Percentiles rank a stretch among this genome's conserved stretches.
These are phyloP conservation scores for Tylopilus orsonianus DNA, from an alignment of 1,284 basidiomycete genomes.

Conservation along the genomic window DNA sequence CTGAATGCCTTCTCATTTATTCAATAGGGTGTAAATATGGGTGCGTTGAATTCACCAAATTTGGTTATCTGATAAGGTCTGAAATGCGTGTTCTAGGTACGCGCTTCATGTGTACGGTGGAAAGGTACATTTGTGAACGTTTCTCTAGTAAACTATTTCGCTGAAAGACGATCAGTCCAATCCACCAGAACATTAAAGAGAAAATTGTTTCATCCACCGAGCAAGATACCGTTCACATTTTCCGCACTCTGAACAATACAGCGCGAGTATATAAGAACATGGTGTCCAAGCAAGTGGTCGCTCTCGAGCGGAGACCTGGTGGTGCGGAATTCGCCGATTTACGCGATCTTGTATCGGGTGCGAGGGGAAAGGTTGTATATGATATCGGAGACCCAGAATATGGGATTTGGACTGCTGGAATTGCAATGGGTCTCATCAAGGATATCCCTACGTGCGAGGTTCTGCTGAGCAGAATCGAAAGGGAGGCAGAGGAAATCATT, in stretches of 20 bases:
- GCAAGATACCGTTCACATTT: slow-evolving; percentile 85
- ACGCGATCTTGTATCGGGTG: slow-evolving; percentile 80
- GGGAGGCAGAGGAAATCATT: slow-evolving; percentile 76
- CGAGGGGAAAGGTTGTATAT: slow-evolving; percentile 77
- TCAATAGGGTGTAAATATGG: slow-evolving; percentile 80
- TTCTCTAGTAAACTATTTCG: background rate
- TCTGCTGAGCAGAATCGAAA: slow-evolving; percentile 71
- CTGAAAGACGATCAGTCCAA: slow-evolving; percentile 51
- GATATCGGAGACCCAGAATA: slow-evolving; percentile 83
- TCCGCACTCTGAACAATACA: slow-evolving; percentile 85
- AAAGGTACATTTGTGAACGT: slow-evolving; percentile 46
- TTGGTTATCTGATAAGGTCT: background rate
- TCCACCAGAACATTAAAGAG: slow-evolving; percentile 90
- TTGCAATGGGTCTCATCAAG: slow-evolving; percentile 79
- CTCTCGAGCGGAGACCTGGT: slow-evolving; percentile 75
- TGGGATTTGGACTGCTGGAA: slow-evolving; percentile 87
- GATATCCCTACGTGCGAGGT: slow-evolving; percentile 86
- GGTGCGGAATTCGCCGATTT: slow-evolving; percentile 90
- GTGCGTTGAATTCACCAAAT: slow-evolving; percentile 38
- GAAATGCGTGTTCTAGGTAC: slow-evolving; percentile 49
- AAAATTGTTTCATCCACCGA: slow-evolving; percentile 84
- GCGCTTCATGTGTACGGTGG: slow-evolving; percentile 84
- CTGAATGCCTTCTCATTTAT: background rate
- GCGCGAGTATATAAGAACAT: slow-evolving; percentile 89
- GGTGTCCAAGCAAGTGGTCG: slow-evolving; percentile 79